phyloP scores from a whole-genome alignment of 352 stramenopile genomes.

The Globisporangium acanthophoron region DNA sequence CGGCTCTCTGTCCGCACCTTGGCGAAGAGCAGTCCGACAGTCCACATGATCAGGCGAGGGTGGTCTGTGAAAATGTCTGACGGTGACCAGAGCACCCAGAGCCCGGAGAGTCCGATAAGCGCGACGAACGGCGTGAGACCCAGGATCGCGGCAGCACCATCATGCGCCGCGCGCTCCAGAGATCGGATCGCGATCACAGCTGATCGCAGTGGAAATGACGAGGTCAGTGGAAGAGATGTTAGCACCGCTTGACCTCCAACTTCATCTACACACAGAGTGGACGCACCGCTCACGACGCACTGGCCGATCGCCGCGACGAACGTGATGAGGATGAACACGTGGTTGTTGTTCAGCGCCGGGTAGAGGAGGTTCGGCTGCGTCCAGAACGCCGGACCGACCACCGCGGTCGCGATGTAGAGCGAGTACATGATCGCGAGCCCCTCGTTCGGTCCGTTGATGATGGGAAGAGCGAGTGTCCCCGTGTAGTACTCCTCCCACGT shows the following conservation, averaged over 20 bases:
- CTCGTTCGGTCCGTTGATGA: constrained; percentile 96
- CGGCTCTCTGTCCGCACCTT: constrained; percentile 36
- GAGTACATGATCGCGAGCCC: constrained; percentile 90
- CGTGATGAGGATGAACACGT: constrained; percentile 75
- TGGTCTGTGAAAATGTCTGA: constrained; percentile 81
- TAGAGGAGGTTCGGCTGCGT: constrained; percentile 50
- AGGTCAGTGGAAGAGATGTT: neutral
- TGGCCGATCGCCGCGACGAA: constrained; percentile 56
- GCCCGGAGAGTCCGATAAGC: constrained; percentile 58
- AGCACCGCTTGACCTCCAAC: too few species aligned
- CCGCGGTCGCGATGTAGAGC: constrained; percentile 65
- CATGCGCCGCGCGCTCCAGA: constrained; percentile 49
- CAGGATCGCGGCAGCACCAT: constrained; percentile 55
- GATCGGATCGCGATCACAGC: constrained; percentile 61
- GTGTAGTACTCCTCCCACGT: constrained; percentile 99
- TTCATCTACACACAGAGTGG: neutral
- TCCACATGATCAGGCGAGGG: constrained; percentile 83
- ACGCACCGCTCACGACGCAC: constrained; percentile 67
- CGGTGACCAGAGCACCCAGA: constrained; percentile 76
- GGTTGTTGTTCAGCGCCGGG: constrained; percentile 72
- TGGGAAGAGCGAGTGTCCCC: constrained; percentile 91
- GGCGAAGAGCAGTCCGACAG: constrained; percentile 69
- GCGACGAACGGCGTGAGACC: constrained; percentile 61
- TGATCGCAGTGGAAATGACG: constrained; percentile 11
- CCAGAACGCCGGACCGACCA: constrained; percentile 61